These are phyloP conservation scores for Laguncularia racemosa DNA, from an alignment of 345 rosid genomes.

Conservation along the genomic window DNA sequence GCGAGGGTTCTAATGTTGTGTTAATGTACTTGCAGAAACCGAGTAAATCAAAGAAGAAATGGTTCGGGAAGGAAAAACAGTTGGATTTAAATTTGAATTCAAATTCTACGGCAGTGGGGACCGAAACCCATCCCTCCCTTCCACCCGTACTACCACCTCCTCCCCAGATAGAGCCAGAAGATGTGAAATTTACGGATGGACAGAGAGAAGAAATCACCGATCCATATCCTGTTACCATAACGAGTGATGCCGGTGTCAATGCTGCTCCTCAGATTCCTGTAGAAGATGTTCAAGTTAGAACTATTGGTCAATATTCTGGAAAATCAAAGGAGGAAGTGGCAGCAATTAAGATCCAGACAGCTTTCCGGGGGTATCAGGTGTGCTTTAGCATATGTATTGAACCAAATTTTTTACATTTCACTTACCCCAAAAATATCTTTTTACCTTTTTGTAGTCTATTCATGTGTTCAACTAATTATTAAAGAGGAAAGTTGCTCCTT, in stretches of 20 bases:
- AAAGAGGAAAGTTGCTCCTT: too few species aligned
- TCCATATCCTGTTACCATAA: slow-evolving; percentile 21
- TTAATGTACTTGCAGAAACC: slow-evolving; percentile 22
- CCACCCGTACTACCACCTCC: slow-evolving; percentile 26
- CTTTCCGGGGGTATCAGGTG: slow-evolving; percentile 84
- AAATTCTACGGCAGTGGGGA: slow-evolving; percentile 17
- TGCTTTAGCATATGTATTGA: slow-evolving; percentile 3
- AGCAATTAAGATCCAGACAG: slow-evolving; percentile 84
- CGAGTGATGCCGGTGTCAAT: slow-evolving; percentile 16
- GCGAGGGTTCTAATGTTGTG: not conserved
- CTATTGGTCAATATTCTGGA: slow-evolving; percentile 36
- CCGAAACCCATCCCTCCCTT: slow-evolving; percentile 24
- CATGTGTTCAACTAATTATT: too few species aligned
- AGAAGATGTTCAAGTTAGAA: slow-evolving; percentile 30
- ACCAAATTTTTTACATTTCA: too few species aligned
- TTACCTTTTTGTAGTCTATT: too few species aligned
- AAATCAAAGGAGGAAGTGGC: slow-evolving; percentile 71
- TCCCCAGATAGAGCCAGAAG: slow-evolving; percentile 29
- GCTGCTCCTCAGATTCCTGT: slow-evolving; percentile 24
- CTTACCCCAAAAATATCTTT: too few species aligned
- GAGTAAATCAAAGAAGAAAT: slow-evolving; percentile 33
- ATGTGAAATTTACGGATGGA: slow-evolving; percentile 36
- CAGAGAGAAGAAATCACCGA: slow-evolving; percentile 31
- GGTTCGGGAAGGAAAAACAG: slow-evolving; percentile 40
- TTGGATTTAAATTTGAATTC: slow-evolving; percentile 25